Conservation (phyloP, 2,329 filamentous ascomycete genomes). For the Aspergillus flavus region DNA sequence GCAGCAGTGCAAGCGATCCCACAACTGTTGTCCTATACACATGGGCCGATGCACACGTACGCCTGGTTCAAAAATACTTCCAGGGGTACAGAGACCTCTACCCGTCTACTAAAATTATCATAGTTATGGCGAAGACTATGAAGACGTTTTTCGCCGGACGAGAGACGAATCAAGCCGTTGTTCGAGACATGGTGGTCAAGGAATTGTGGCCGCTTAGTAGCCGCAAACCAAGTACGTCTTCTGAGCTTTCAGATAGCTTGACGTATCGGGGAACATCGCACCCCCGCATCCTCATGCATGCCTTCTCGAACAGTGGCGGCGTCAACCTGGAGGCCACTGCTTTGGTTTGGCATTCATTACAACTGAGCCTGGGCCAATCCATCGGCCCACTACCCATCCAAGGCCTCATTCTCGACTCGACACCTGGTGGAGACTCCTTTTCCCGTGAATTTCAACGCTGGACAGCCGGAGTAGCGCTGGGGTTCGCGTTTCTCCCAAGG, state of each 20-base stretch:
- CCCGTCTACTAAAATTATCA: constrained; percentile 1
- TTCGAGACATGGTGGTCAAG: constrained; percentile 1
- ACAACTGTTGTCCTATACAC: constrained; percentile 1
- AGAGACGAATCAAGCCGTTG: background rate
- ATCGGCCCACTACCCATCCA: constrained; percentile 1
- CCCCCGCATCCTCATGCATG: constrained; percentile 6
- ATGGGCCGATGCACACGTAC: constrained; percentile 5
- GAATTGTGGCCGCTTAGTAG: background rate
- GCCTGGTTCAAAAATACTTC: constrained; percentile 6
- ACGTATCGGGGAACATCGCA: background rate
- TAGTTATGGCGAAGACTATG: constrained; percentile 1
- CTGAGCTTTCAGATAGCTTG: background rate
- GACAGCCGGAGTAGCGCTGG: constrained; percentile 2
- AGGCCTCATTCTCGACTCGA: constrained; percentile 8
- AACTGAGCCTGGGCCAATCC: background rate
- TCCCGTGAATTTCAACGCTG: constrained; percentile 1
- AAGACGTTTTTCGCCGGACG: background rate
- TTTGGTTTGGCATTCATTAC: constrained; percentile 2
- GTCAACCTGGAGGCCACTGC: constrained; percentile 5
- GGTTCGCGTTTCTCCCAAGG: constrained; percentile 6
- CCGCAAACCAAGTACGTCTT: background rate
- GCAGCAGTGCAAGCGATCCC: background rate
- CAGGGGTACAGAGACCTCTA: constrained; percentile 2
- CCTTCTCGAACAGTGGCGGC: constrained; percentile 7
- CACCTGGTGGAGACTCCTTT: constrained; percentile 1